Base-by-base conservation (phyloP, 108 stramenopile species). In the Ochromonas danica region DNA sequence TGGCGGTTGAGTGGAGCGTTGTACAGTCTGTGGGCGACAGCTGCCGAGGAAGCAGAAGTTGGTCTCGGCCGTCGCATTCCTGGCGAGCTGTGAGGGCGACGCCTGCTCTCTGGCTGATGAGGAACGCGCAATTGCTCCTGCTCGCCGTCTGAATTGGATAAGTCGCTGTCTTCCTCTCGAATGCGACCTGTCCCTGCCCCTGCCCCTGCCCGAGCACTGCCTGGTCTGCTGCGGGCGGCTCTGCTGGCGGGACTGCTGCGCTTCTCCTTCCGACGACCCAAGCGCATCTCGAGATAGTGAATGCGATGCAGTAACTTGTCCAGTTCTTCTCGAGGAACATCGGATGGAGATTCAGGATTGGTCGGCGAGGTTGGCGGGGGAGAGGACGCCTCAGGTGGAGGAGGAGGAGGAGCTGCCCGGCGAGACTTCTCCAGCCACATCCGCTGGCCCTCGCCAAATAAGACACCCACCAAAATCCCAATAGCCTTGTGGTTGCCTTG, bases 351-450 rank as follows among this genome's bases (percentile, higher is more conserved):
- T n/a, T n/a, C n/a, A n/a, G n/a, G n/a, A n/a, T n/a, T n/a, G n/a
- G n/a, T n/a, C n/a, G n/a, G n/a, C n/a, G n/a, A n/a, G n/a, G n/a
- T n/a, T n/a, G n/a, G n/a, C n/a, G n/a, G n/a, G n/a, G n/a, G n/a
- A n/a, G n/a, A n/a, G n/a, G n/a, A n/a, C n/a, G n/a, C n/a, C n/a
- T n/a, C n/a, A n/a, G n/a, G n/a, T n/a, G n/a, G n/a, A n/a, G n/a
- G n/a, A n/a, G n/a, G n/a, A n/a, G n/a, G n/a, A n/a, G n/a, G n/a
- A n/a, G n/a, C n/a, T n/a, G n/a, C 22, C 45, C 45, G 45, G 6
- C 22, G 14, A 51, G 45, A 51, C 31, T 67, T 67, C 63, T 67
- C 63, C 63, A 67, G 6, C 63, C 63, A 67, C 63, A 67, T 6
- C 31, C 63, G 17, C 17, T 67, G 63, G 25, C 63, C 63, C 35